These are phyloP conservation scores for Mortierella sp. DNA, from an alignment of 371 early-diverging fungal genomes.

Conservation along the genomic window DNA sequence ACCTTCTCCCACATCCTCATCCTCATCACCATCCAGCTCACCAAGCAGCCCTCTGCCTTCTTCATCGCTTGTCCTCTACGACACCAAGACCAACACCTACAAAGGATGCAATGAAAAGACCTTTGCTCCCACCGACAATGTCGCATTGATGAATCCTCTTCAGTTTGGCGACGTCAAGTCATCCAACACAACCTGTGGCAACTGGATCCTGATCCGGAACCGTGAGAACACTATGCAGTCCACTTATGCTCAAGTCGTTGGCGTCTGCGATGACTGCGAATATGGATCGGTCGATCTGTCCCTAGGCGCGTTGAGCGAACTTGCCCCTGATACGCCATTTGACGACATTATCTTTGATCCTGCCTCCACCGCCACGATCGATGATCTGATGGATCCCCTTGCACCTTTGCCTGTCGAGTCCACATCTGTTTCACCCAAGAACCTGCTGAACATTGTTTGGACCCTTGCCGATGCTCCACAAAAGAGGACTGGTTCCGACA, in stretches of 20 bases:
- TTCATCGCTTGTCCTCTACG: slow-evolving; percentile 44
- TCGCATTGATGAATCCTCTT: slow-evolving; percentile 48
- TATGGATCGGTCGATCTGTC: slow-evolving; percentile 33
- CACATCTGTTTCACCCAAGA: slow-evolving; percentile 21
- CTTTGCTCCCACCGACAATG: slow-evolving; percentile 37
- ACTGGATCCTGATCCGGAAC: slow-evolving; percentile 44
- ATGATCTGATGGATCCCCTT: slow-evolving; percentile 19
- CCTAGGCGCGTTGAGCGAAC: slow-evolving; percentile 21
- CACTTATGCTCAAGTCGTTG: slow-evolving; percentile 35
- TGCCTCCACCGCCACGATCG: slow-evolving; percentile 13
- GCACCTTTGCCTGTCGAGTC: slow-evolving; percentile 4
- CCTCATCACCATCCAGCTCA: slow-evolving; percentile 10
- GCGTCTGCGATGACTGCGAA: slow-evolving; percentile 42
- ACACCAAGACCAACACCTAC: slow-evolving; percentile 28
- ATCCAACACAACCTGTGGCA: slow-evolving; percentile 44
- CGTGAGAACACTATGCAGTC: slow-evolving; percentile 39
- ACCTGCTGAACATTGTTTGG: slow-evolving; percentile 39
- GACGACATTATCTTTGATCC: slow-evolving; percentile 20
- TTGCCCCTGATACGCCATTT: slow-evolving; percentile 27
- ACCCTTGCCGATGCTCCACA: slow-evolving; percentile 26
- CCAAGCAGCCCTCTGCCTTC: slow-evolving; percentile 2
- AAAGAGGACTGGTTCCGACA: not conserved
- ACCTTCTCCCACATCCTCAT: slow-evolving; percentile 15
- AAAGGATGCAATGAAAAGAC: slow-evolving; percentile 45
- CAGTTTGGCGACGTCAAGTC: slow-evolving; percentile 36